Percentiles rank a stretch among this genome's conserved stretches.
phyloP scores from a whole-genome alignment of 139 green algal species.

The Chlamydomonas schloesseri region DNA sequence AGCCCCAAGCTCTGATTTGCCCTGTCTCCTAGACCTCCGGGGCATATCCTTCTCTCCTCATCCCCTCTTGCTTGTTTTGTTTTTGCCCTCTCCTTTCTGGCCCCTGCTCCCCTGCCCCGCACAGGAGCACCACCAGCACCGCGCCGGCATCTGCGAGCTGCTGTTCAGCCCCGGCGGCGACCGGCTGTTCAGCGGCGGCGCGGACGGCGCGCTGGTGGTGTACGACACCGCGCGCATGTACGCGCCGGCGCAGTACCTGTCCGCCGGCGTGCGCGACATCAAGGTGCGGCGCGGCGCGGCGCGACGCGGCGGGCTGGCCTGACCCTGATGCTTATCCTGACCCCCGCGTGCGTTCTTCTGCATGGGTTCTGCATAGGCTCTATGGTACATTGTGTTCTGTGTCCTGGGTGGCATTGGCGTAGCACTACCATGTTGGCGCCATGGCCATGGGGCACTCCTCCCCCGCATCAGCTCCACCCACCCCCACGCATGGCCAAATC shows the following conservation, averaged over 20 bases:
- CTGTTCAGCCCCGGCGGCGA: slow-evolving; percentile 67
- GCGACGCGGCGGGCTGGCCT: neutral
- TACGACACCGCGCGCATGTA: slow-evolving; percentile 74
- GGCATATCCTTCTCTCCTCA: too few species aligned
- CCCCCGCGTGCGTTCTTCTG: too few species aligned
- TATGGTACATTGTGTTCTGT: neutral
- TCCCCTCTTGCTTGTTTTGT: too few species aligned
- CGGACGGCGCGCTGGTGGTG: slow-evolving; percentile 78
- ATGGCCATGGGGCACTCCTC: too few species aligned
- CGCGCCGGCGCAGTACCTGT: slow-evolving; percentile 71
- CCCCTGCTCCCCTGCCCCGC: neutral
- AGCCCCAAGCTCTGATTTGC: too few species aligned
- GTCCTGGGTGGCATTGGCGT: too few species aligned
- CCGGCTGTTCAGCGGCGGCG: slow-evolving; percentile 70
- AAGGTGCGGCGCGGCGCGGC: slow-evolving; percentile 46
- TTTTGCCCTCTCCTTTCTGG: neutral
- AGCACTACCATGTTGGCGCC: too few species aligned
- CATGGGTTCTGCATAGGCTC: too few species aligned
- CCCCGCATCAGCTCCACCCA: too few species aligned
- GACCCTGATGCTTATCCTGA: too few species aligned
- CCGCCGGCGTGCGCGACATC: slow-evolving; percentile 44
- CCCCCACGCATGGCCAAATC: too few species aligned
- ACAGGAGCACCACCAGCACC: slow-evolving; percentile 83
- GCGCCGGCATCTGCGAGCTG: slow-evolving; percentile 61
- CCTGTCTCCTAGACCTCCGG: too few species aligned